Conservation (phyloP, 73 alveolate species). For the Breviolum minutum region DNA sequence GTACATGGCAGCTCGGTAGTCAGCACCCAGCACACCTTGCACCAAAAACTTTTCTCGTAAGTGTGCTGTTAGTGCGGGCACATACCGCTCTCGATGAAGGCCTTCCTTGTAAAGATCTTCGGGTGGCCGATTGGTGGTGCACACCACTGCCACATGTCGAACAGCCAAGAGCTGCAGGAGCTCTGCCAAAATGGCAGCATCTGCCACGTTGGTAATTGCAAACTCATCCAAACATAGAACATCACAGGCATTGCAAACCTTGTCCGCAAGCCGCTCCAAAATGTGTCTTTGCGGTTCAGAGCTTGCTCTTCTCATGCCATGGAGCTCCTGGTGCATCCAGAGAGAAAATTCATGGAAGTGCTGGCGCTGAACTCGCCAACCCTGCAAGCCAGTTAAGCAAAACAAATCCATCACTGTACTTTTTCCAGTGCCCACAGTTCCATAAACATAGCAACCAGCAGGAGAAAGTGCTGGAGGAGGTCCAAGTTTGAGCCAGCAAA, state of each 20-base stretch:
- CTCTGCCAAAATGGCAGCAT: slow-evolving; percentile 79
- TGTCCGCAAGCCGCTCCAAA: slow-evolving; percentile 71
- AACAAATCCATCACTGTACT: slow-evolving; percentile 41
- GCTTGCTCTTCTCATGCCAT: background rate
- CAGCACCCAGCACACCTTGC: slow-evolving; percentile 70
- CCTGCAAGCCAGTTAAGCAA: slow-evolving; percentile 39
- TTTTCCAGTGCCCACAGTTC: slow-evolving; percentile 75
- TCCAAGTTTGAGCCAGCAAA: slow-evolving; percentile 51
- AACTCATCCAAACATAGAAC: slow-evolving; percentile 76
- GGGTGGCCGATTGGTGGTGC: slow-evolving; percentile 87
- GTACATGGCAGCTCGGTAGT: slow-evolving; percentile 68
- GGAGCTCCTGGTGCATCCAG: slow-evolving; percentile 81
- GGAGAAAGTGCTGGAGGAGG: slow-evolving; percentile 66
- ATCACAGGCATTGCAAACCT: slow-evolving; percentile 44
- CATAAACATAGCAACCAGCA: slow-evolving; percentile 88
- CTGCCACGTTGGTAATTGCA: slow-evolving; percentile 84
- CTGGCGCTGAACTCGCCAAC: slow-evolving; percentile 84
- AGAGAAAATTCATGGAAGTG: slow-evolving; percentile 79
- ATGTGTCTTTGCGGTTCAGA: slow-evolving; percentile 52
- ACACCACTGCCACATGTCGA: slow-evolving; percentile 74
- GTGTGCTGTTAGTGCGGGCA: slow-evolving; percentile 58
- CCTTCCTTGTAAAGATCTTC: slow-evolving; percentile 88
- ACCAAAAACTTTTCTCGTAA: slow-evolving; percentile 39
- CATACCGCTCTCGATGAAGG: slow-evolving; percentile 78
- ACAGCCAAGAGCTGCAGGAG: slow-evolving; percentile 66